Percentiles rank a stretch among this genome's conserved stretches.
Conservation (phyloP, 495 filamentous ascomycete species). For the Poronia punctata region DNA sequence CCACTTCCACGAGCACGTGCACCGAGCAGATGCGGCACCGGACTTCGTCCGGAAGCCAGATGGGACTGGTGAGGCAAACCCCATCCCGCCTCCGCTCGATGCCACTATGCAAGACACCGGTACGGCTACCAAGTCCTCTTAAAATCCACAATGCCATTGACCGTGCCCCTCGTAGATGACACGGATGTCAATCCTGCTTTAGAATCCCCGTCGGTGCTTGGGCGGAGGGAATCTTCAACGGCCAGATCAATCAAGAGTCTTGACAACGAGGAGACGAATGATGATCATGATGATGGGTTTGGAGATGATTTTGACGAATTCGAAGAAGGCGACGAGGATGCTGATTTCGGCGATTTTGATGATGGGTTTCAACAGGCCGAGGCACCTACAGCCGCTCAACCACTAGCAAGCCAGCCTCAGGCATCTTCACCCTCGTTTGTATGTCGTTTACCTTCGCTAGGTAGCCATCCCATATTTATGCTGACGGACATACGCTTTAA, state of each 20-base stretch:
- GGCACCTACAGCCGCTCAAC: constrained; percentile 37
- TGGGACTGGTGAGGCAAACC: constrained; percentile 25
- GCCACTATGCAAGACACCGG: constrained; percentile 22
- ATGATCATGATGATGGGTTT: constrained; percentile 50
- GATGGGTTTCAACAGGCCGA: constrained; percentile 69
- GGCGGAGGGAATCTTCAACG: constrained; percentile 35
- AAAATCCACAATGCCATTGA: constrained; percentile 29
- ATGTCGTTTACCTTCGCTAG: constrained; percentile 27
- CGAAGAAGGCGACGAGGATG: constrained; percentile 68
- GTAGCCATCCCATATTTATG: constrained; percentile 18
- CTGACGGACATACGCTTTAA: constrained; percentile 33
- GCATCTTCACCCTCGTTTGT: constrained; percentile 48
- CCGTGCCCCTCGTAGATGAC: constrained; percentile 33
- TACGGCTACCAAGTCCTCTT: constrained; percentile 31
- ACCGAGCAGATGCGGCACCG: constrained; percentile 38
- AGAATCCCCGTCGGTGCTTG: constrained; percentile 18
- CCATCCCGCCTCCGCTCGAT: constrained; percentile 19
- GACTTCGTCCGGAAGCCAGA: constrained; percentile 42
- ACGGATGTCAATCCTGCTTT: constrained; percentile 25
- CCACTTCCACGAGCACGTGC: constrained; percentile 29
- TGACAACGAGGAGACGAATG: constrained; percentile 33
- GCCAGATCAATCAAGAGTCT: constrained; percentile 26
- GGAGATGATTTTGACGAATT: constrained; percentile 97
- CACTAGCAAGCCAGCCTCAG: constrained; percentile 37
- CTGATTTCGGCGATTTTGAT: constrained; percentile 87